Conservation (phyloP, 257 asterid genomes). For the Salvia miltiorrhiza region DNA sequence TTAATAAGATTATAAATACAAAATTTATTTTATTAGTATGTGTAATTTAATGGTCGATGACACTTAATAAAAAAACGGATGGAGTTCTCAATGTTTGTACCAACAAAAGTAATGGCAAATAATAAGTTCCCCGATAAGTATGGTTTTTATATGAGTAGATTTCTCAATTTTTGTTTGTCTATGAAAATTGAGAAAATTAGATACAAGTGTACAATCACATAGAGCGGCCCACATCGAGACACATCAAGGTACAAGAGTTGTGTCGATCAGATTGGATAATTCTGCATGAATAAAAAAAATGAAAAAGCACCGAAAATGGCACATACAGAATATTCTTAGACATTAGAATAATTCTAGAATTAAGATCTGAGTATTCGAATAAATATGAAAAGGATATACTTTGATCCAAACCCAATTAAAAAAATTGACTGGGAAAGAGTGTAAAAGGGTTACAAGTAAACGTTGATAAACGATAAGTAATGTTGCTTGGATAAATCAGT, state of each 20-base stretch:
- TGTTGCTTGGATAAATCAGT: background rate
- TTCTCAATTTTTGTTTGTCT: no score
- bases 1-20: no score
- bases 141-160: no score
- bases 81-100: no score
- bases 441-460: background rate
- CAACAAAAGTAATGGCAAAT: no score
- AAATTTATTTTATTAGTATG: no score
- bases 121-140: no score
- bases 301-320: conserved; percentile 7
- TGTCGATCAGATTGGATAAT: background rate
- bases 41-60: no score
- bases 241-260: background rate
- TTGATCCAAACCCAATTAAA: conserved; percentile 2
- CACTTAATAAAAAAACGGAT: no score
- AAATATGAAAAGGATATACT: conserved; percentile 16
- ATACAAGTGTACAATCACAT: background rate
- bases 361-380: conserved; percentile 21
- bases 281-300: background rate
- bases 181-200: no score
- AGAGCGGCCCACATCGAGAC: background rate
- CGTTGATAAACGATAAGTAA: background rate
- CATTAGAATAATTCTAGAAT: conserved; percentile 7
- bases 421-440: background rate
- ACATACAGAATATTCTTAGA: conserved; percentile 32